Evolutionary conservation across 768 basidiomycete genomes (phyloP), one percentile per base, ranked within the genome.

Genomic region (Lactarius deliciosus): DNA sequence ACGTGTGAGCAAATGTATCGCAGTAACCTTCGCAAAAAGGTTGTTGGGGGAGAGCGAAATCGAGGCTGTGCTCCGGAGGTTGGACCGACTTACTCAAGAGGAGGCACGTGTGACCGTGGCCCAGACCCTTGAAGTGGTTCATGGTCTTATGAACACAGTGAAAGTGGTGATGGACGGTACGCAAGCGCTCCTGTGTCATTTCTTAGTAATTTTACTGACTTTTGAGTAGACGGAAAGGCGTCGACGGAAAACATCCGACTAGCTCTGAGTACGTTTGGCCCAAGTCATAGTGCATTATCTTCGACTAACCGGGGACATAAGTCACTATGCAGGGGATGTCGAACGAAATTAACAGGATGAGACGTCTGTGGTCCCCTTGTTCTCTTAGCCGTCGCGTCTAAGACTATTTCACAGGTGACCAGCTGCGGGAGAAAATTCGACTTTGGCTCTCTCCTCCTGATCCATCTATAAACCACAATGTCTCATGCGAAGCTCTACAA

Each of bases 41-140:
- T 16, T 65, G 5, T 38, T 65, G 10, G 40, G 40, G 13, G 64
- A 61, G 41, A 61, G 34, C 11, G 60, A 65, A 3, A 47, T 65
- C 18, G 41, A 55, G 54, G 59, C 30, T 1, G 64, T 61, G 7
- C 43, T 65, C 1, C 59, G 32, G 22, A 56, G 54, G 22, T 20
- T 65, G 54, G 64, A 65, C 60, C 58, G 64, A 32, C 64, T 65
- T 40, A 65, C 64, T 4, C 8, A 45, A 7, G 64, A 65, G 4
- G 64, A 65, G 25, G 50, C 60, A 15, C 59, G 50, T 5, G 20
- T 38, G 64, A 30, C 54, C 7, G 60, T 56, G n/a, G 41, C 59
- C 7, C 64, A 65, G 18, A 65, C 64, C 16, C 30, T 60, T 3
- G 18, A 65, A 32, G 18, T 60, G 25, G 64, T 61, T 10, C 22